Conservation (phyloP, 352 stramenopile species). For the Phytophthora macrochlamydospora region DNA sequence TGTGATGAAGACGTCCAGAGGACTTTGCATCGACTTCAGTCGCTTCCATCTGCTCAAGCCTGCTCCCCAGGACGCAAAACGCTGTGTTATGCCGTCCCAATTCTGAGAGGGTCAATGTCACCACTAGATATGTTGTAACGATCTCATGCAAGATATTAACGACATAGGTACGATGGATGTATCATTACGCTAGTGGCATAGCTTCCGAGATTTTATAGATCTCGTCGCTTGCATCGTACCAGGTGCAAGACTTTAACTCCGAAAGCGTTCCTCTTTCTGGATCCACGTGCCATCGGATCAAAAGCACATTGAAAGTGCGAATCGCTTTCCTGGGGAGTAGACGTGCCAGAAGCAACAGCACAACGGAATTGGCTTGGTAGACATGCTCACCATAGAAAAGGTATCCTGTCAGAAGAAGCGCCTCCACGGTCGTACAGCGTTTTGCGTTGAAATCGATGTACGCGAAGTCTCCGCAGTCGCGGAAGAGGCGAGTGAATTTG, state of each 20-base stretch:
- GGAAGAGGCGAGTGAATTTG: constrained; percentile 25
- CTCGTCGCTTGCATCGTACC: constrained; percentile 26
- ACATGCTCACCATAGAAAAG: constrained; percentile 27
- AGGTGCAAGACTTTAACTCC: constrained; percentile 21
- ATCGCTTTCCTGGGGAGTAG: constrained; percentile 24
- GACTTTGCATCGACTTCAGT: constrained; percentile 82
- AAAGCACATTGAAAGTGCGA: constrained; percentile 31
- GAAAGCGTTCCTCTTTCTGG: constrained; percentile 15
- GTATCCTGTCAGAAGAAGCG: constrained; percentile 25
- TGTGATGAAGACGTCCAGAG: constrained; percentile 56
- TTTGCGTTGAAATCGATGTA: constrained; percentile 17
- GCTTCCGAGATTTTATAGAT: constrained; percentile 26
- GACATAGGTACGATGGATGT: no score
- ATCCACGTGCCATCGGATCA: constrained; percentile 28
- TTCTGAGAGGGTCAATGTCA: constrained; percentile 21
- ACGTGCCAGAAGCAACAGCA: constrained; percentile 22
- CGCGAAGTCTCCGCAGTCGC: constrained; percentile 29
- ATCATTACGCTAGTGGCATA: not conserved
- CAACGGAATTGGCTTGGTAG: constrained; percentile 22
- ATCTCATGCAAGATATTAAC: no score
- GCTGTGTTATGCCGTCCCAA: constrained; percentile 47
- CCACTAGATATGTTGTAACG: no score
- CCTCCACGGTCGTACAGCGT: constrained; percentile 23
- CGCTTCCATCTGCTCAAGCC: constrained; percentile 80
- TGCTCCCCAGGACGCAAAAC: constrained; percentile 59